These are phyloP conservation scores for Endocalyx cinctus DNA, from an alignment of 2,329 filamentous ascomycete species.

Conservation along the genomic window DNA sequence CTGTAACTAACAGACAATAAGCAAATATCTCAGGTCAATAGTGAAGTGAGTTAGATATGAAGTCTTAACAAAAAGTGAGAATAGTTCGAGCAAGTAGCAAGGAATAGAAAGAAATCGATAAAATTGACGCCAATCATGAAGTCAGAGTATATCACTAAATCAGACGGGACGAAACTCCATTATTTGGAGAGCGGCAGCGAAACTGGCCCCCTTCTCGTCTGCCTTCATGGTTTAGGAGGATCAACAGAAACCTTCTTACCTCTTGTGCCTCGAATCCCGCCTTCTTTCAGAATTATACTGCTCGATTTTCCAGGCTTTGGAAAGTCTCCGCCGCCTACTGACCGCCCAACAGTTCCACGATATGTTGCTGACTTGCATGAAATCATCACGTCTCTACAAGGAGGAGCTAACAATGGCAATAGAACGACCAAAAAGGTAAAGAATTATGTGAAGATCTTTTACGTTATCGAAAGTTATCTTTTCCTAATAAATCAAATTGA, in stretches of 20 bases:
- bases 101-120: not conserved
- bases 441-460: not conserved
- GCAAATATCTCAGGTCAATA: too few relatives aligned
- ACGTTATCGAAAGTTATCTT: too few relatives aligned
- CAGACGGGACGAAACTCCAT: slow-evolving; percentile 20
- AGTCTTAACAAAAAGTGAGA: too few relatives aligned
- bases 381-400: slow-evolving; percentile 15
- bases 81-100: too few relatives aligned
- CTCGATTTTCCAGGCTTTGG: slow-evolving; percentile 27
- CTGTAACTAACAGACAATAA: too few relatives aligned
- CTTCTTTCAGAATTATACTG: slow-evolving; percentile 12
- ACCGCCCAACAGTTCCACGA: slow-evolving; percentile 13
- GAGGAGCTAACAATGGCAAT: slow-evolving; percentile 5
- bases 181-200: slow-evolving; percentile 18
- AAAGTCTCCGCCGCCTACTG: slow-evolving; percentile 11
- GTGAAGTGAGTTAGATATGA: too few relatives aligned
- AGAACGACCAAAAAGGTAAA: not conserved
- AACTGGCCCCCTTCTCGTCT: slow-evolving; percentile 19
- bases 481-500: too few relatives aligned
- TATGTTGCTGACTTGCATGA: slow-evolving; percentile 24
- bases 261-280: slow-evolving; percentile 13
- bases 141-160: slow-evolving; percentile 10
- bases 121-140: not conserved
- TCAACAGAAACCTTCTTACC: slow-evolving; percentile 16
- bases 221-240: slow-evolving; percentile 25